Evolutionary conservation across 1,284 basidiomycete genomes (phyloP).

Genomic region (Schizophyllum commune): DNA sequence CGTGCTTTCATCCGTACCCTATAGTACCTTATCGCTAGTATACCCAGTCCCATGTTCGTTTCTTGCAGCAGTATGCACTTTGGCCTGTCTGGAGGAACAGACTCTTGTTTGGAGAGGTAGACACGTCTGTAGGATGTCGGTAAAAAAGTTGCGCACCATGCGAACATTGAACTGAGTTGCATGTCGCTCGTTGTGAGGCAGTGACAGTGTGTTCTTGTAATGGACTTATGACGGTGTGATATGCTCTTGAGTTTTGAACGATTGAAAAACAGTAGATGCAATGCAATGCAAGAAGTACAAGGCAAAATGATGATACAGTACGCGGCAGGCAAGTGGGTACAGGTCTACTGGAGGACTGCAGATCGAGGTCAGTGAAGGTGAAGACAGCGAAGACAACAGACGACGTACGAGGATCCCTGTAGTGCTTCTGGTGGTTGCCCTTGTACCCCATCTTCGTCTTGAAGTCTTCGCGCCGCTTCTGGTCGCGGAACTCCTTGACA

Average conservation of each 20-base stretch:
- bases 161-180: too few relatives aligned
- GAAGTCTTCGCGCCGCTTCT: conserved; percentile 72
- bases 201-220: background rate
- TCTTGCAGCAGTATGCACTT: background rate
- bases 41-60: background rate
- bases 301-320: background rate
- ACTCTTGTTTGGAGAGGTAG: background rate
- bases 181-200: too few relatives aligned
- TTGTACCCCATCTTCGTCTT: conserved; percentile 75
- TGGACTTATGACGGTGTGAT: background rate
- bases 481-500: conserved; percentile 80
- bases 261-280: too few relatives aligned
- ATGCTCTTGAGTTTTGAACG: background rate
- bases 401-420: conserved; percentile 50
- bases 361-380: background rate
- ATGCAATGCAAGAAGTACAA: background rate
- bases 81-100: background rate
- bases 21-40: background rate
- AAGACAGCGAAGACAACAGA: background rate
- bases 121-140: too few relatives aligned
- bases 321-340: background rate
- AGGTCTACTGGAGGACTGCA: conserved; percentile 8
- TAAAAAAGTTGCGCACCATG: too few relatives aligned
- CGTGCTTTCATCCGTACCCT: background rate
- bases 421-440: conserved; percentile 89